Evolutionary conservation across 257 asterid species (phyloP).

Genomic region (Cordia subcordata): DNA sequence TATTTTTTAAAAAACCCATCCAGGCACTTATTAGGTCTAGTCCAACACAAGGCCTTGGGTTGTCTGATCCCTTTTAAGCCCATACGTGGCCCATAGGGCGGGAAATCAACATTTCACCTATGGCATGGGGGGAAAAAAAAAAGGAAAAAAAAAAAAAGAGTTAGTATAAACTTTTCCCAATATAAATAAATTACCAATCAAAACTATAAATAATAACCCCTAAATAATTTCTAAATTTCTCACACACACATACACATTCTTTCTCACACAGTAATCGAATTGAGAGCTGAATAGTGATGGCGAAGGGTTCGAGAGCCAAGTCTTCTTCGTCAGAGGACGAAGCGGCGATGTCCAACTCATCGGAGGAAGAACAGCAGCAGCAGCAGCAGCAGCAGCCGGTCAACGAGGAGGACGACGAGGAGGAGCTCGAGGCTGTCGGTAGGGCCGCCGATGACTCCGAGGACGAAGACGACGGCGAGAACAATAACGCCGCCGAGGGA

Average conservation of each 20-base stretch:
- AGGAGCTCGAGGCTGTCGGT: slow-evolving; percentile 90
- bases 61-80: too few relatives aligned
- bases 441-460: slow-evolving; percentile 78
- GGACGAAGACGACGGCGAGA: slow-evolving; percentile 50
- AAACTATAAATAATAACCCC: too few relatives aligned
- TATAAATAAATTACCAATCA: too few relatives aligned
- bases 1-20: too few relatives aligned
- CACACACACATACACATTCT: too few relatives aligned
- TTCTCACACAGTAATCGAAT: neutral
- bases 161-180: too few relatives aligned
- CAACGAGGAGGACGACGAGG: slow-evolving; percentile 82
- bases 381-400: slow-evolving; percentile 37
- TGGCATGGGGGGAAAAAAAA: slow-evolving; percentile 29
- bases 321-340: slow-evolving; percentile 37
- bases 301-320: slow-evolving; percentile 37
- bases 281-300: neutral
- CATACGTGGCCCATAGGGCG: slow-evolving; percentile 23
- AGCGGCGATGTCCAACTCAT: slow-evolving; percentile 42
- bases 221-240: neutral
- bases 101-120: slow-evolving; percentile 20
- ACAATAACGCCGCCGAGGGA: slow-evolving; percentile 29
- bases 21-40: too few relatives aligned
- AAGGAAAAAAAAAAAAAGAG: too few relatives aligned
- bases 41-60: too few relatives aligned
- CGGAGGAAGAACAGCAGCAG: slow-evolving; percentile 56